Percentiles rank a stretch among this genome's conserved stretches.
These are phyloP conservation scores for Mortierella sp. DNA, from an alignment of 371 early-diverging fungal species.

Conservation along the genomic window DNA sequence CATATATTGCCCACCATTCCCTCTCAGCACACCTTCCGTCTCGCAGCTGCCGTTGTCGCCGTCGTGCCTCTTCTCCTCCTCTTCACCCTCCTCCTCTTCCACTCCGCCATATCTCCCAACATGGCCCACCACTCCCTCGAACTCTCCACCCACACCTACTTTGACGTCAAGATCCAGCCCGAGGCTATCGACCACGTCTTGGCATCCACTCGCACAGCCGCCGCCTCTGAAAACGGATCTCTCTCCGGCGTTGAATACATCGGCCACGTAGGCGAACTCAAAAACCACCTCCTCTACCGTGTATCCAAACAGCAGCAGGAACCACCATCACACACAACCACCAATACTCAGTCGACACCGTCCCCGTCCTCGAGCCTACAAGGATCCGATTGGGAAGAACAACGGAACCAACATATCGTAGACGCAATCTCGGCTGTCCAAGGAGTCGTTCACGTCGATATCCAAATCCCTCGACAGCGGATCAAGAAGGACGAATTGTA, in stretches of 20 bases:
- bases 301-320: slow-evolving; percentile 18
- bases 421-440: slow-evolving; percentile 40
- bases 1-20: neutral
- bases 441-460: slow-evolving; percentile 52
- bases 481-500: slow-evolving; percentile 49
- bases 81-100: slow-evolving; percentile 3
- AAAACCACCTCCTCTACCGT: slow-evolving; percentile 52
- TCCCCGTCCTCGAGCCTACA: neutral
- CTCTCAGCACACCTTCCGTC: slow-evolving; percentile 2
- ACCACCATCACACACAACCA: neutral
- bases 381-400: slow-evolving; percentile 27
- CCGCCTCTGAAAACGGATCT: slow-evolving; percentile 20
- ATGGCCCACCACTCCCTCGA: slow-evolving; percentile 37
- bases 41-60: slow-evolving; percentile 2
- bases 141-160: slow-evolving; percentile 39
- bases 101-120: slow-evolving; percentile 5
- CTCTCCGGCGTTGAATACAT: slow-evolving; percentile 45
- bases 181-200: slow-evolving; percentile 38
- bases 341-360: neutral
- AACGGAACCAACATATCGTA: slow-evolving; percentile 35
- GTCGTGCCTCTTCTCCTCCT: slow-evolving; percentile 9
- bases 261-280: slow-evolving; percentile 47
- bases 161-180: slow-evolving; percentile 49
- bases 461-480: slow-evolving; percentile 44
- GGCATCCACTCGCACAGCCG: slow-evolving; percentile 28